Conservation (phyloP, 805 yeast genomes). For the Candida berthetii region DNA sequence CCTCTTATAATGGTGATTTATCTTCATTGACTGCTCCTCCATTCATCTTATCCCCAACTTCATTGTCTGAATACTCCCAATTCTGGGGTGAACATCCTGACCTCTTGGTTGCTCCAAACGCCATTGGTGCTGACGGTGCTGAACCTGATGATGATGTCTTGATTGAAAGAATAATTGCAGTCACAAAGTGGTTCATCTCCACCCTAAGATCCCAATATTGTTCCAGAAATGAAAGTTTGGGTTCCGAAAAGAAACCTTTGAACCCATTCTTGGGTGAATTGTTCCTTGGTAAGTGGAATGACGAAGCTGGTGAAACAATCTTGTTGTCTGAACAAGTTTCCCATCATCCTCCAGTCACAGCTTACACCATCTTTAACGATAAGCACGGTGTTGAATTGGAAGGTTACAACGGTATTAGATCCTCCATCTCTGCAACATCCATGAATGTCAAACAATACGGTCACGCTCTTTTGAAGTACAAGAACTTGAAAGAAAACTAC, state of each 20-base stretch:
- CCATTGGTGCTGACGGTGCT: slow-evolving; percentile 33
- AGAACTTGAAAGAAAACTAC: slow-evolving; percentile 59
- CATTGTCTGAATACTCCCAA: slow-evolving; percentile 86
- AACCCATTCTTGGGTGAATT: slow-evolving; percentile 96
- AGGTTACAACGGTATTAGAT: slow-evolving; percentile 88
- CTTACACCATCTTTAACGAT: slow-evolving; percentile 74
- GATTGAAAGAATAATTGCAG: slow-evolving; percentile 69
- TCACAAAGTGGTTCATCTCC: slow-evolving; percentile 85
- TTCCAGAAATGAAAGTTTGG: slow-evolving; percentile 84
- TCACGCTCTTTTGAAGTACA: slow-evolving; percentile 70
- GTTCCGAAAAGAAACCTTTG: slow-evolving; percentile 95
- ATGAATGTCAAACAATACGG: slow-evolving; percentile 89
- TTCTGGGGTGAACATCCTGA: slow-evolving; percentile 96
- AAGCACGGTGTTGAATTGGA: slow-evolving; percentile 63
- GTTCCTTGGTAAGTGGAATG: slow-evolving; percentile 85
- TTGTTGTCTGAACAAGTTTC: slow-evolving; percentile 89
- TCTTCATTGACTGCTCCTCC: slow-evolving; percentile 97
- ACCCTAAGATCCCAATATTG: slow-evolving; percentile 92
- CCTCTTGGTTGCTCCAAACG: slow-evolving; percentile 67
- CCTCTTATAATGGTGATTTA: slow-evolving; percentile 89
- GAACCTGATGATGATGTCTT: slow-evolving; percentile 40
- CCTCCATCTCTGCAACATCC: slow-evolving; percentile 73
- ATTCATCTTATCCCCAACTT: slow-evolving; percentile 85
- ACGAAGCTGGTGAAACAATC: slow-evolving; percentile 66
- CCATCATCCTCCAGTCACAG: slow-evolving; percentile 98